These are phyloP conservation scores for Naegleria lovaniensis DNA, from an alignment of 208 protist genomes.

Conservation along the genomic window DNA sequence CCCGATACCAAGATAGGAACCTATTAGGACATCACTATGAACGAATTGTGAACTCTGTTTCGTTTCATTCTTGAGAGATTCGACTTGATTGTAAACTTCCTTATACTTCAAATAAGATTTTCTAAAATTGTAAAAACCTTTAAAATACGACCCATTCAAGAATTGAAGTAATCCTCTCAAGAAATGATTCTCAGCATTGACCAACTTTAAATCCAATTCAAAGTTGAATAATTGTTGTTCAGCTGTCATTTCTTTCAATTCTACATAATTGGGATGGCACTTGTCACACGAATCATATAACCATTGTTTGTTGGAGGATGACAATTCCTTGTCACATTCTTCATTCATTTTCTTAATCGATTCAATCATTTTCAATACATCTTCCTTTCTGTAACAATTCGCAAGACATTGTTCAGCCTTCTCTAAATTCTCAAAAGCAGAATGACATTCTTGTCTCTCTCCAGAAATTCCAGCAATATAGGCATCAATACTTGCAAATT, in stretches of 20 bases:
- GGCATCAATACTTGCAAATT: background rate
- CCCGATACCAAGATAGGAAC: background rate
- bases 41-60: background rate
- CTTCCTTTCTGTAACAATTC: background rate
- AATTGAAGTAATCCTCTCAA: background rate
- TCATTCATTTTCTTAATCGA: background rate
- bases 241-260: background rate
- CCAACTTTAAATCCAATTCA: background rate
- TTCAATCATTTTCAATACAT: background rate
- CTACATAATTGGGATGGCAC: background rate
- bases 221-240: background rate
- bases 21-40: background rate
- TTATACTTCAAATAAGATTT: background rate
- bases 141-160: background rate
- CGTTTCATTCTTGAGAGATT: background rate
- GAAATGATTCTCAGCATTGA: background rate
- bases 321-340: background rate
- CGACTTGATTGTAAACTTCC: background rate
- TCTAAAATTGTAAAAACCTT: background rate
- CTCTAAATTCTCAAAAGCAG: background rate
- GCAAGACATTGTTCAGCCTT: background rate
- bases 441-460: background rate
- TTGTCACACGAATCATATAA: background rate
- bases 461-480: background rate
- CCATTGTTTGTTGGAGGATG: too few species aligned